Evolutionary conservation across 805 yeast species (phyloP).

Genomic region (Jamesozyma piceae): DNA sequence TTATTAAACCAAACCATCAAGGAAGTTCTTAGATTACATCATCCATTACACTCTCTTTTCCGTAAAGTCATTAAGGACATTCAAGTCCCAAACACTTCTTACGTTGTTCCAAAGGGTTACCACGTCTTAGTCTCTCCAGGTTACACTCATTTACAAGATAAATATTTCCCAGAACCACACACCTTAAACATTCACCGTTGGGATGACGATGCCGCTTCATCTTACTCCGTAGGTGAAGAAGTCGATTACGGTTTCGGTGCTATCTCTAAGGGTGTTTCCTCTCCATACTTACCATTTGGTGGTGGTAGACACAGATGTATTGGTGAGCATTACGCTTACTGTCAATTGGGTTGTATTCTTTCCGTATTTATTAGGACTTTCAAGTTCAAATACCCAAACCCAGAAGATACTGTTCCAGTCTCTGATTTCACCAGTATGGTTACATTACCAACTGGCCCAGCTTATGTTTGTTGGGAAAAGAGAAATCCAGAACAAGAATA

Average conservation of each 20-base stretch:
- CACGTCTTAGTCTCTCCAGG: slow-evolving; percentile 92
- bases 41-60: slow-evolving; percentile 93
- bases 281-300: slow-evolving; percentile 96
- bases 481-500: slow-evolving; percentile 32
- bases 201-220: slow-evolving; percentile 39
- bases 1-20: slow-evolving; percentile 74
- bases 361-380: slow-evolving; percentile 64
- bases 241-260: slow-evolving; percentile 97
- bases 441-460: slow-evolving; percentile 76
- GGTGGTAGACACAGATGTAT: slow-evolving; percentile 99
- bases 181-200: slow-evolving; percentile 83
- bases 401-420: slow-evolving; percentile 46
- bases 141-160: slow-evolving; percentile 66
- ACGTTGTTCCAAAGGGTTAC: slow-evolving; percentile 82
- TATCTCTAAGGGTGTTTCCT: slow-evolving; percentile 88
- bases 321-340: slow-evolving; percentile 96
- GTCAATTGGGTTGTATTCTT: slow-evolving; percentile 81
- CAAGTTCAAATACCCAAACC: slow-evolving; percentile 59
- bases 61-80: slow-evolving; percentile 77
- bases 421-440: slow-evolving; percentile 88
- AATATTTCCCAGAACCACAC: slow-evolving; percentile 68
- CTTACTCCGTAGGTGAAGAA: slow-evolving; percentile 27
- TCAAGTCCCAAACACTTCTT: slow-evolving; percentile 67
- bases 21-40: slow-evolving; percentile 91
- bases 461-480: slow-evolving; percentile 61